Percentiles rank a stretch among this genome's conserved stretches.
phyloP scores from a whole-genome alignment of 2,329 filamentous ascomycete genomes.

The Neofusicoccum parvum region DNA sequence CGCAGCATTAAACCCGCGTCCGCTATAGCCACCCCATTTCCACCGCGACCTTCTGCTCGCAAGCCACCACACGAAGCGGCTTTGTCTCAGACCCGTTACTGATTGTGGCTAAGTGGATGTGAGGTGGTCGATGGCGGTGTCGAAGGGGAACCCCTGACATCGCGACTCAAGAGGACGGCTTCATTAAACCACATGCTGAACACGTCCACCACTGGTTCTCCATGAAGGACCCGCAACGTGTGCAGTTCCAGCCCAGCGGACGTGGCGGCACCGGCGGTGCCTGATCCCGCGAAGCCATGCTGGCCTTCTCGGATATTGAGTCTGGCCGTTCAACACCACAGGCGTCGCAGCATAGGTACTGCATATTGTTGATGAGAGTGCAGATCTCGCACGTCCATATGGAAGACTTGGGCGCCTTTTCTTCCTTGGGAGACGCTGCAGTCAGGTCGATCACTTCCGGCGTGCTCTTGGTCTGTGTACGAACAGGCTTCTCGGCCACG shows the following conservation, averaged over 20 bases:
- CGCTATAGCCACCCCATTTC: neutral
- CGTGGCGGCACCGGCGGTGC: constrained; percentile 35
- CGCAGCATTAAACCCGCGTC: neutral
- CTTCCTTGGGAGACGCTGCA: constrained; percentile 27
- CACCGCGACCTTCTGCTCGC: neutral
- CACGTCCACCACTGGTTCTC: constrained; percentile 68
- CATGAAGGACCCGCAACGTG: constrained; percentile 63
- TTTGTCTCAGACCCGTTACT: neutral
- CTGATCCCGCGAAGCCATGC: constrained; percentile 31
- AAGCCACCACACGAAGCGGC: neutral
- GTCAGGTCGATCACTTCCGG: constrained; percentile 20
- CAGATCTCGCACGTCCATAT: constrained; percentile 64
- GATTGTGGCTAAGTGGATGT: neutral
- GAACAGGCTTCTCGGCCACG: constrained; percentile 27
- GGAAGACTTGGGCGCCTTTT: constrained; percentile 30
- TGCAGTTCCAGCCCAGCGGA: constrained; percentile 62
- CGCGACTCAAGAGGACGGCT: constrained; percentile 36
- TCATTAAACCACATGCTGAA: constrained; percentile 61
- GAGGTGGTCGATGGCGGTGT: neutral
- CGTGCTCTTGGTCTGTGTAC: constrained; percentile 23
- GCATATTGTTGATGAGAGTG: constrained; percentile 63
- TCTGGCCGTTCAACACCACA: constrained; percentile 59
- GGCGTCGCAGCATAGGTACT: constrained; percentile 62
- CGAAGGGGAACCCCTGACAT: neutral
- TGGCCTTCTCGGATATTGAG: constrained; percentile 33